Conservation (phyloP, 805 yeast species). For the Wickerhamiella sergipiensis region DNA sequence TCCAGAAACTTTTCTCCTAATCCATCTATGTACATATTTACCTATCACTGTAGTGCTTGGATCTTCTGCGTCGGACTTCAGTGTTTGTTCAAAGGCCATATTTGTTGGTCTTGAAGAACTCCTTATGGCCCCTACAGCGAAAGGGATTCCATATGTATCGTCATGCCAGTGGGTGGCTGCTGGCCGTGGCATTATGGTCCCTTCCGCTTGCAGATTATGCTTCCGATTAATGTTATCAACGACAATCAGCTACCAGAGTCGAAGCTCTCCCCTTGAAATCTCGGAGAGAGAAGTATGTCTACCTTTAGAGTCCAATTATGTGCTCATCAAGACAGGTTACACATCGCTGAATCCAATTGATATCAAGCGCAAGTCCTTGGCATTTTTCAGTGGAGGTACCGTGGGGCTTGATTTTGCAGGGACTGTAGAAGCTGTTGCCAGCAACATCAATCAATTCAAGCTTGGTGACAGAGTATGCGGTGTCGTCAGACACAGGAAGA, state of each 20-base stretch:
- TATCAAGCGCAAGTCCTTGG: constrained; percentile 23
- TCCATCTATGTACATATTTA: background rate
- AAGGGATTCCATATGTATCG: too few relatives aligned
- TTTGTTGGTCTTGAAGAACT: too few relatives aligned
- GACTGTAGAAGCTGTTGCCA: constrained; percentile 41
- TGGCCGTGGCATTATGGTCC: background rate
- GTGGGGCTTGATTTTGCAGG: constrained; percentile 65
- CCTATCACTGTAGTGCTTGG: too few relatives aligned
- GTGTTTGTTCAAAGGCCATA: too few relatives aligned
- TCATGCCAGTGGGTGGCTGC: too few relatives aligned
- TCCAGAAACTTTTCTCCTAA: constrained; percentile 8
- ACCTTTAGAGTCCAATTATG: constrained; percentile 34
- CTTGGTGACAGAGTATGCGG: constrained; percentile 61
- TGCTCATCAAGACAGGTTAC: constrained; percentile 43
- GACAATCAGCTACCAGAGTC: background rate
- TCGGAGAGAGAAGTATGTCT: constrained; percentile 23
- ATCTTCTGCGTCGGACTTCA: too few relatives aligned
- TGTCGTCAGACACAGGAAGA: constrained; percentile 3
- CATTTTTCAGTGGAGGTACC: constrained; percentile 27
- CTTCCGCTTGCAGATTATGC: too few relatives aligned
- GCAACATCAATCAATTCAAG: constrained; percentile 26
- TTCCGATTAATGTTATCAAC: background rate
- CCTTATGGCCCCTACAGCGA: too few relatives aligned
- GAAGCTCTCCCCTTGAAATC: background rate
- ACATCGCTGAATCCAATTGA: constrained; percentile 54